Conservation (phyloP, 116 monocot genomes). For the Thalassia testudinum region DNA sequence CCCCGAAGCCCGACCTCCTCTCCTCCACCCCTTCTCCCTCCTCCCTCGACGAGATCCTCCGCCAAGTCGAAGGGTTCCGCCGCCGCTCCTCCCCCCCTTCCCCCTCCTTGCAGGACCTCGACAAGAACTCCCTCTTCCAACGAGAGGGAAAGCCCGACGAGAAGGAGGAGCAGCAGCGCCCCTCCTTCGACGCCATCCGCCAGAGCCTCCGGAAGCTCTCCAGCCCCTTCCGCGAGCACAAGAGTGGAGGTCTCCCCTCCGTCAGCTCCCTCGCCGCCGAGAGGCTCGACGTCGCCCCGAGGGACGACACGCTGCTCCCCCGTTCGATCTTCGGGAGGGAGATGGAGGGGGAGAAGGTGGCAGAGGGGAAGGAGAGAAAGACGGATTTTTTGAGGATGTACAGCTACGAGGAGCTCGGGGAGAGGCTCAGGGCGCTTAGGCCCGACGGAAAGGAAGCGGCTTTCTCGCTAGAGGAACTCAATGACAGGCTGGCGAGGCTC, state of each 20-base stretch:
- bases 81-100: constrained; percentile 7
- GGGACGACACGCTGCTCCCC: constrained; percentile 21
- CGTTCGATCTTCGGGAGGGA: constrained; percentile 71
- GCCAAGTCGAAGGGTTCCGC: constrained; percentile 5
- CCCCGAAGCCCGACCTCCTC: constrained; percentile 12
- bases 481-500: constrained; percentile 64
- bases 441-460: constrained; percentile 16
- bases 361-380: constrained; percentile 10
- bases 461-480: constrained; percentile 65
- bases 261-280: neutral
- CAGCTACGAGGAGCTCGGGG: constrained; percentile 50
- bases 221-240: neutral
- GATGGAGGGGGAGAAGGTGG: constrained; percentile 12
- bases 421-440: constrained; percentile 56
- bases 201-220: constrained; percentile 15
- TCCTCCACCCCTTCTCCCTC: constrained; percentile 7
- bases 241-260: too few relatives aligned
- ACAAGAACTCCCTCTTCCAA: too few relatives aligned
- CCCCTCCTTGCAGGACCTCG: constrained; percentile 45
- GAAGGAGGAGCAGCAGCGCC: too few relatives aligned
- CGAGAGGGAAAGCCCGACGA: neutral
- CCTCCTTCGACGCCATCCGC: neutral
- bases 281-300: too few relatives aligned
- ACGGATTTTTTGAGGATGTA: constrained; percentile 59
- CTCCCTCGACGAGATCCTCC: constrained; percentile 35